phyloP scores from a whole-genome alignment of 768 basidiomycete genomes.

The Royoungia palumana region DNA sequence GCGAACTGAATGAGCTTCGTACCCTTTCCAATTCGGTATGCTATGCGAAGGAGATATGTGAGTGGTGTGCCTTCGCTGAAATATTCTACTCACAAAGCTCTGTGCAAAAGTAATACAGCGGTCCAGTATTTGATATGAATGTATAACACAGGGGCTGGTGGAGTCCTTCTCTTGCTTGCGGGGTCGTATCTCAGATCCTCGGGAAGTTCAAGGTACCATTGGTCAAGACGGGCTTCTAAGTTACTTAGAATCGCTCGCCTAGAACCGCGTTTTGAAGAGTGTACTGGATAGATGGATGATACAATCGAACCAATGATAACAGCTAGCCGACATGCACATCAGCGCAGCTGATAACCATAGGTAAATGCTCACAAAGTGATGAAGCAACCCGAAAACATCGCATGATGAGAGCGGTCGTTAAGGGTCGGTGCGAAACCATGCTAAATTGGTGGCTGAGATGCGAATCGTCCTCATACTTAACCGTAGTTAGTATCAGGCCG shows the following conservation, averaged over 20 bases:
- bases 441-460: slow-evolving; percentile 50
- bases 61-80: slow-evolving; percentile 5
- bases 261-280: slow-evolving; percentile 41
- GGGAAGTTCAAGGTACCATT: slow-evolving; percentile 70
- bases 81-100: slow-evolving; percentile 65
- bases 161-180: slow-evolving; percentile 47
- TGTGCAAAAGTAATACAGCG: slow-evolving; percentile 67
- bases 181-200: slow-evolving; percentile 60
- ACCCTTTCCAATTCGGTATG: slow-evolving; percentile 74
- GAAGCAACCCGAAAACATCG: slow-evolving; percentile 55
- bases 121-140: slow-evolving; percentile 77
- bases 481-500: slow-evolving; percentile 6
- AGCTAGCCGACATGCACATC: slow-evolving; percentile 38
- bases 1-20: slow-evolving; percentile 2
- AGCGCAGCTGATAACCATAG: slow-evolving; percentile 1
- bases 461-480: slow-evolving; percentile 55
- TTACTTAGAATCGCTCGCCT: slow-evolving; percentile 49
- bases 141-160: slow-evolving; percentile 63
- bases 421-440: slow-evolving; percentile 40
- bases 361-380: slow-evolving; percentile 49
- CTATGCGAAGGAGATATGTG: slow-evolving; percentile 33
- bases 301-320: slow-evolving; percentile 67
- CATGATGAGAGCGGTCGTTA: slow-evolving; percentile 41
- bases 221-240: slow-evolving; percentile 66
- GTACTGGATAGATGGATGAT: slow-evolving; percentile 67